Conservation (phyloP, 306 rosid genomes). For the Quercus wislizeni region DNA sequence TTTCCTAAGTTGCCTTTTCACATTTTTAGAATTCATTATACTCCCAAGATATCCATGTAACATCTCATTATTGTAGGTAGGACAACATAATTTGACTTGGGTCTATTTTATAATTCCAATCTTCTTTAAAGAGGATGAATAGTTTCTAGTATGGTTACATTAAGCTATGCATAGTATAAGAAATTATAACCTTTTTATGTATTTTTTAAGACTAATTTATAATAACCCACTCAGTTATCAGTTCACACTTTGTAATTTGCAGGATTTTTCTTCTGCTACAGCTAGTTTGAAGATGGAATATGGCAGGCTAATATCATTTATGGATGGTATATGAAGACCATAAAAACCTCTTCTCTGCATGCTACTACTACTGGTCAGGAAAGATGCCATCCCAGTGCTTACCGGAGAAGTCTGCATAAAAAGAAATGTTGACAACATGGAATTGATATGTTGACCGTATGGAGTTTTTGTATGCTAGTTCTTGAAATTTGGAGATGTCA, state of each 20-base stretch:
- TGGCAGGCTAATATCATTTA: conserved; percentile 13
- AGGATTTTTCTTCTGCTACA: conserved; percentile 28
- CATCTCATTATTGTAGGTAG: conserved; percentile 33
- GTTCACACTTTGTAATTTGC: conserved; percentile 42
- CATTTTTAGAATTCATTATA: neutral
- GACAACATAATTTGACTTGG: conserved; percentile 14
- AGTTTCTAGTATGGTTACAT: conserved; percentile 15
- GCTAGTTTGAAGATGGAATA: conserved; percentile 26
- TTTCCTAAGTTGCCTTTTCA: neutral
- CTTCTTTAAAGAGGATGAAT: conserved; percentile 22
- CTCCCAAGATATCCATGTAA: conserved; percentile 13
- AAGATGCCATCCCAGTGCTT: conserved; percentile 16
- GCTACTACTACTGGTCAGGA: conserved; percentile 20
- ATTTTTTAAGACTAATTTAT: conserved; percentile 15
- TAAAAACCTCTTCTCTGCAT: conserved; percentile 4
- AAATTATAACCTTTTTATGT: conserved; percentile 15
- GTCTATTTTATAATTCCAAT: conserved; percentile 2
- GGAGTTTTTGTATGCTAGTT: neutral
- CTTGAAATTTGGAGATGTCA: neutral
- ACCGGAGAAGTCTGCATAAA: conserved; percentile 6
- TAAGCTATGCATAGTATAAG: conserved; percentile 28
- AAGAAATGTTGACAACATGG: conserved; percentile 14
- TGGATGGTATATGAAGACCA: conserved; percentile 12
- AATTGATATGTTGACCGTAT: neutral
- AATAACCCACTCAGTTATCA: conserved; percentile 25